Evolutionary conservation across 2,329 filamentous ascomycete species (phyloP).

Genomic region (Apiospora koreana): DNA sequence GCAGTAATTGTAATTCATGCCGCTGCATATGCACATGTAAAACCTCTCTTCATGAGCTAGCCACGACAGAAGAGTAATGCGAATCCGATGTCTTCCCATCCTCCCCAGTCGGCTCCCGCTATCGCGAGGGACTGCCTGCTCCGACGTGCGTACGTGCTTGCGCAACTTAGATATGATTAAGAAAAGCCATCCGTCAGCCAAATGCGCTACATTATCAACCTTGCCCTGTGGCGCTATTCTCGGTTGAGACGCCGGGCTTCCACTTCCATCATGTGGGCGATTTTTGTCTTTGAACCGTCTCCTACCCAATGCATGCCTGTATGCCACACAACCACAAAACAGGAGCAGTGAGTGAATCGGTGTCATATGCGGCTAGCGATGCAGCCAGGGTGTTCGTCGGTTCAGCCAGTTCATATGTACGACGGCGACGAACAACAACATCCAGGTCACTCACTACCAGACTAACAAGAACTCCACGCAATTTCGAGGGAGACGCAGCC

Average conservation of each 20-base stretch:
- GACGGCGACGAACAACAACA: not conserved
- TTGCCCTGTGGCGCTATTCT: slow-evolving; percentile 7
- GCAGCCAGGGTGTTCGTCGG: slow-evolving; percentile 2
- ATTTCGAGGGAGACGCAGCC: not conserved
- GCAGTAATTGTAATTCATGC: slow-evolving; percentile 7
- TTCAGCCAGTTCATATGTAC: not conserved
- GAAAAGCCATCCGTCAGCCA: slow-evolving; percentile 7
- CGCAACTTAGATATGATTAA: not conserved
- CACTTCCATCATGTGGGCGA: not conserved
- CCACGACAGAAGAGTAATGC: not conserved
- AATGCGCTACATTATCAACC: slow-evolving; percentile 7
- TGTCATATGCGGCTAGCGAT: not conserved
- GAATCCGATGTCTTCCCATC: too few relatives aligned
- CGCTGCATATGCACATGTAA: slow-evolving; percentile 5
- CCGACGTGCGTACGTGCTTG: not conserved
- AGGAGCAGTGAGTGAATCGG: not conserved
- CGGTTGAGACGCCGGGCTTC: slow-evolving; percentile 1
- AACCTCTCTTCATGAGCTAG: not conserved
- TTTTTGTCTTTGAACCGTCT: not conserved
- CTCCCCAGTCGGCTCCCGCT: not conserved
- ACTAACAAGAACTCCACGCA: not conserved
- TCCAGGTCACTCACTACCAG: not conserved
- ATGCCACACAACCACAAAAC: not conserved
- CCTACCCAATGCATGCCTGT: not conserved
- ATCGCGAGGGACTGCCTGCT: slow-evolving; percentile 2